Base-by-base conservation (phyloP, 371 early-diverging fungal genomes). In the Apophysomyces sp. region DNA sequence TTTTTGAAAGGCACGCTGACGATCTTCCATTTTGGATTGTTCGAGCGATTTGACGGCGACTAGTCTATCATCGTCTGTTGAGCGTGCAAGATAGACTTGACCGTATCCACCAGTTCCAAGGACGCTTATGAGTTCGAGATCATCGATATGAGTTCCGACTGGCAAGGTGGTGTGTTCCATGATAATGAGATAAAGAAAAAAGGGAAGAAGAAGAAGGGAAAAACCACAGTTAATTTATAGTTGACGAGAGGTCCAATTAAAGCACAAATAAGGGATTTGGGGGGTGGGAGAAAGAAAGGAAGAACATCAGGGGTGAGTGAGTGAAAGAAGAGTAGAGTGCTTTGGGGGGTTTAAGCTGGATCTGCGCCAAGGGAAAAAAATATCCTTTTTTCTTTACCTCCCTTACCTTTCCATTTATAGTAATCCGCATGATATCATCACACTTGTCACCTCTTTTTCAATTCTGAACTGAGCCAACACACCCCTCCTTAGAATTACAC, bases 101-200 rank as follows among this genome's bases (percentile, higher is more conserved):
- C 87, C 89, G 55, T 89, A 92, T 0, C 87, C 88, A 4, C 92
- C 92, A 40, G 80, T 72, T 34, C 92, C 92, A 29, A 92, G 74
- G 18, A 85, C 73, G 12, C 77, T 75, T 28, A 71, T 61, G 29
- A 80, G 64, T 53, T 72, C 71, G 53, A 72, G 60, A 36, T 71
- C 63, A 53, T 69, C 67, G 54, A 77, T 74, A 30, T 51, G 55
- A n/a, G 68, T 64, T 32, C 69, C 69, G 40, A 66, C 40, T 32
- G 57, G 69, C 13, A 69, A 58, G 6, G 60, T 66, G 60, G 49
- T 44, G 11, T 44, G 49, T 16, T 44, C 49, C 49, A 44, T 44
- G 4, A 11, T 41, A 41, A 55, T 40, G 62, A 31, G 39, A 55
- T 40, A 39, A 44, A 58, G 44, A 36, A 58, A 7, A n/a, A 54